A percentile compares a stretch with the other conserved stretches of the same genome.
phyloP scores from a whole-genome alignment of 352 stramenopile genomes.

The Phytophthora crassamura region DNA sequence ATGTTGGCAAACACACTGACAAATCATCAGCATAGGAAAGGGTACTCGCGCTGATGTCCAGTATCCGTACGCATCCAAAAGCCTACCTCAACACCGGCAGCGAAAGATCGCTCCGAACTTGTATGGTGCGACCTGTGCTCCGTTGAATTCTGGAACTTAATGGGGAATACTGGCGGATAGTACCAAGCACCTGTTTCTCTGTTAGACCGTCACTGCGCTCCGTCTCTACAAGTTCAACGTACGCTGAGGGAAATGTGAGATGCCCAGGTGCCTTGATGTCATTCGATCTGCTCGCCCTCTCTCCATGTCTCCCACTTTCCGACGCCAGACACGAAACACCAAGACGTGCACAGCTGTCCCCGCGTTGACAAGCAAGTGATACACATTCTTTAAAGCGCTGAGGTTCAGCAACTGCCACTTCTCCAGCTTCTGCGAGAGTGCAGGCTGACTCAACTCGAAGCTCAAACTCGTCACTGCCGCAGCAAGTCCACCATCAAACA shows the following conservation, averaged over 20 bases:
- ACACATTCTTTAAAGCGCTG: slow-evolving; percentile 11
- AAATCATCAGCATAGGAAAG: slow-evolving; percentile 5
- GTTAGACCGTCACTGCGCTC: background rate
- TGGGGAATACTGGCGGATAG: slow-evolving; percentile 45
- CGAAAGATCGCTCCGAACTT: background rate
- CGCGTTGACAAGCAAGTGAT: slow-evolving; percentile 60
- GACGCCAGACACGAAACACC: slow-evolving; percentile 32
- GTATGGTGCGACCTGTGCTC: background rate
- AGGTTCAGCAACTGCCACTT: slow-evolving; percentile 62
- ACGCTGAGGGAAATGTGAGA: slow-evolving; percentile 44
- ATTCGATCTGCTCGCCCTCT: background rate
- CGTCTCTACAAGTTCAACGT: background rate
- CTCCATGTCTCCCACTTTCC: background rate
- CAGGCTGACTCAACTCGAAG: slow-evolving; percentile 47
- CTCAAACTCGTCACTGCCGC: slow-evolving; percentile 35
- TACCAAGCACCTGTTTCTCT: slow-evolving; percentile 44
- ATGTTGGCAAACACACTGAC: slow-evolving; percentile 53
- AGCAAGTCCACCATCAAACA: slow-evolving; percentile 16
- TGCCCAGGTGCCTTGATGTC: slow-evolving; percentile 9
- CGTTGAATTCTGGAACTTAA: slow-evolving; percentile 33
- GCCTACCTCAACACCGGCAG: slow-evolving; percentile 29
- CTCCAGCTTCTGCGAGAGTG: slow-evolving; percentile 37
- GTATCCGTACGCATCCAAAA: background rate
- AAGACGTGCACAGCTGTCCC: slow-evolving; percentile 49
- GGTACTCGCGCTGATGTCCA: background rate